These are phyloP conservation scores for Mitragyna speciosa DNA, from an alignment of 257 asterid species.

Conservation along the genomic window DNA sequence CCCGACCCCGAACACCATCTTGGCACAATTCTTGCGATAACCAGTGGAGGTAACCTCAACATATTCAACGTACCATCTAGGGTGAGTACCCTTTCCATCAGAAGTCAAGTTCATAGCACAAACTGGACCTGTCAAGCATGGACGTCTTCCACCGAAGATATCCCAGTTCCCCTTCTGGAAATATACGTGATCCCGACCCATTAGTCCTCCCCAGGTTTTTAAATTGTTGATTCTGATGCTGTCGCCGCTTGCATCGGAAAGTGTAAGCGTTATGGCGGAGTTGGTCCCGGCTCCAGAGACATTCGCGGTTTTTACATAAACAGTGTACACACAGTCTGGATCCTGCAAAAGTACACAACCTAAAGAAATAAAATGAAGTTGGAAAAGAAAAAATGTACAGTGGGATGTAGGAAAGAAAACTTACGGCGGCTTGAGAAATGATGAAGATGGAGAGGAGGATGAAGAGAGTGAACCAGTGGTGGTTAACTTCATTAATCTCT, in stretches of 20 bases:
- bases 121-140: constrained; percentile 55
- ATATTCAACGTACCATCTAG: constrained; percentile 73
- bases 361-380: not conserved
- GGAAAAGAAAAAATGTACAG: not conserved
- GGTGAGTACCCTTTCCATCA: constrained; percentile 61
- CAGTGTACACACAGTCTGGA: constrained; percentile 30
- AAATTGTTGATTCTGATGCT: constrained; percentile 54
- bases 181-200: constrained; percentile 61
- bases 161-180: constrained; percentile 76
- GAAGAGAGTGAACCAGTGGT: constrained; percentile 41
- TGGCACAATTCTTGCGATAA: constrained; percentile 41
- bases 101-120: constrained; percentile 68
- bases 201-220: constrained; percentile 73
- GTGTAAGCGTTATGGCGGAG: constrained; percentile 46
- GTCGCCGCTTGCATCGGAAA: constrained; percentile 45
- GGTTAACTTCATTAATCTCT: constrained; percentile 25
- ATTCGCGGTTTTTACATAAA: constrained; percentile 55
- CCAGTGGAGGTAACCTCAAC: constrained; percentile 64
- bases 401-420: constrained; percentile 8
- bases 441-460: constrained; percentile 49
- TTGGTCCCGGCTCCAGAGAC: constrained; percentile 64
- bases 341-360: not conserved
- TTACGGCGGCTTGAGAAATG: constrained; percentile 51
- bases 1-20: constrained; percentile 51
- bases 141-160: constrained; percentile 69